These are phyloP conservation scores for Phytophthora idaei DNA, from an alignment of 352 stramenopile species.

Conservation along the genomic window DNA sequence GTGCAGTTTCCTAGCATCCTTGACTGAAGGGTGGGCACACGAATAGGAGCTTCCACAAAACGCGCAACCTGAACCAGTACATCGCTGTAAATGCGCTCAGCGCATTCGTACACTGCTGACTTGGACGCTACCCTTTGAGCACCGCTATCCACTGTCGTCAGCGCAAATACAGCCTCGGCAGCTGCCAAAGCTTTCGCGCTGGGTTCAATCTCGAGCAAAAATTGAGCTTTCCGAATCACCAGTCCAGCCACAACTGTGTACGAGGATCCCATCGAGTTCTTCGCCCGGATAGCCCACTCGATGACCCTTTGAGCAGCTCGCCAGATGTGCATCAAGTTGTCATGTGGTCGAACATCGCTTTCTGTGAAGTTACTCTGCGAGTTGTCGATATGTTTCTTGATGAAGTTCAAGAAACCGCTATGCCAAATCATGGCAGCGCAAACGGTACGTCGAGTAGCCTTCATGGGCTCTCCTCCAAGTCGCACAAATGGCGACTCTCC, in stretches of 20 bases:
- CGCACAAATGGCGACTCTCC: slow-evolving; percentile 84
- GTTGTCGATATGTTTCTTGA: slow-evolving; percentile 66
- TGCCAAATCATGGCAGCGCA: slow-evolving; percentile 91
- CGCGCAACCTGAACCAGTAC: slow-evolving; percentile 83
- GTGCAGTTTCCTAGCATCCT: slow-evolving; percentile 79
- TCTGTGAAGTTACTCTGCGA: slow-evolving; percentile 44
- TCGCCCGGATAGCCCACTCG: slow-evolving; percentile 89
- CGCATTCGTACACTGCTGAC: slow-evolving; percentile 70
- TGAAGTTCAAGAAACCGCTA: slow-evolving; percentile 68
- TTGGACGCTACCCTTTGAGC: slow-evolving; percentile 48
- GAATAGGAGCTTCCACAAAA: slow-evolving; percentile 81
- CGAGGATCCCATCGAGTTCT: slow-evolving; percentile 88
- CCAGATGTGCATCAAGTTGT: slow-evolving; percentile 93
- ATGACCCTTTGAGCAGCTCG: slow-evolving; percentile 85
- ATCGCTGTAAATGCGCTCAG: slow-evolving; percentile 85
- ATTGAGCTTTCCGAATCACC: slow-evolving; percentile 86
- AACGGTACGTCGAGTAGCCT: slow-evolving; percentile 82
- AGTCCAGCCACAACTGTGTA: slow-evolving; percentile 81
- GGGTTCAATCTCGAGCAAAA: slow-evolving; percentile 83
- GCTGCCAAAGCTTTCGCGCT: slow-evolving; percentile 72
- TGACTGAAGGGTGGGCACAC: slow-evolving; percentile 73
- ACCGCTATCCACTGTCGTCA: slow-evolving; percentile 51
- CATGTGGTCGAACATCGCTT: slow-evolving; percentile 79
- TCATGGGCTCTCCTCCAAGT: slow-evolving; percentile 85
- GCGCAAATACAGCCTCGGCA: slow-evolving; percentile 63